phyloP scores from a whole-genome alignment of 2,329 filamentous ascomycete genomes.

The Rutstroemia sydowiana region DNA sequence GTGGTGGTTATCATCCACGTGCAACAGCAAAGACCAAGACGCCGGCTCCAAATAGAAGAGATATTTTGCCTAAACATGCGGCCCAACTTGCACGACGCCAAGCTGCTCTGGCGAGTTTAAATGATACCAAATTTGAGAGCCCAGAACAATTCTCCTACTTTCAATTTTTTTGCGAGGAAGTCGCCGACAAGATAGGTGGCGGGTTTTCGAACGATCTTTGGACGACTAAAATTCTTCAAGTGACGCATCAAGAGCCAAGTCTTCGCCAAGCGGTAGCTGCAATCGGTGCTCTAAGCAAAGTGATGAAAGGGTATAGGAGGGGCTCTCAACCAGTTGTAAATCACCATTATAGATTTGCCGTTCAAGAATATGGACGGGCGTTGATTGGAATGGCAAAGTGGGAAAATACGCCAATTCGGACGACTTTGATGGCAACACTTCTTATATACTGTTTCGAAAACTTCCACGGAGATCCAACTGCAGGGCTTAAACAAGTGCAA shows the following conservation, averaged over 20 bases:
- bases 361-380: conserved; percentile 5
- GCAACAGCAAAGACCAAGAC: neutral
- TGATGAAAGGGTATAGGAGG: neutral
- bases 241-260: conserved; percentile 1
- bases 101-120: neutral
- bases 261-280: conserved; percentile 5
- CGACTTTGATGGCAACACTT: neutral
- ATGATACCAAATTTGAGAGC: neutral
- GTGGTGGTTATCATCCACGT: conserved; percentile 2
- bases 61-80: neutral
- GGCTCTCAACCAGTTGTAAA: neutral
- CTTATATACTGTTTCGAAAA: conserved; percentile 5
- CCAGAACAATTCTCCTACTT: conserved; percentile 1
- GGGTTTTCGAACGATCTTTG: conserved; percentile 2
- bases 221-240: conserved; percentile 1
- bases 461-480: conserved; percentile 1
- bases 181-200: neutral
- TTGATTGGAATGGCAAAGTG: neutral
- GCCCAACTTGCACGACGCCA: neutral
- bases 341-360: conserved; percentile 6
- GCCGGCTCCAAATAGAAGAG: neutral
- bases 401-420: neutral
- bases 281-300: conserved; percentile 5
- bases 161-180: conserved; percentile 5
- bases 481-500: conserved; percentile 1